A percentile compares a stretch with the other conserved stretches of the same genome.
Conservation (phyloP, 441 rosid species). For the Pelargonium australe region DNA sequence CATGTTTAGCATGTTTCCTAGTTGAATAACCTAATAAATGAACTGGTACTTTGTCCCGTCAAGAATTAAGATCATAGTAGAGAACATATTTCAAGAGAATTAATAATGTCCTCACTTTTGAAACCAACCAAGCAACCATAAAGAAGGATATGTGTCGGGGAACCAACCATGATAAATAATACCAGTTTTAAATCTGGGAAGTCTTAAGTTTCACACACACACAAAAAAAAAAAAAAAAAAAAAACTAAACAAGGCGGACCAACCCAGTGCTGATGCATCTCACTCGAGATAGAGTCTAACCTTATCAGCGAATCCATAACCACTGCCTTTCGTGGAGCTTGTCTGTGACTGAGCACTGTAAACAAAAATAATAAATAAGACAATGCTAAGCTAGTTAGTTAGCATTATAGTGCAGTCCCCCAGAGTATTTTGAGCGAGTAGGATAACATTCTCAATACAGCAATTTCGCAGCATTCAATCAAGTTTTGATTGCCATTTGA, state of each 20-base stretch:
- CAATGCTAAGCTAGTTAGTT: not conserved
- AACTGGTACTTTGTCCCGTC: not conserved
- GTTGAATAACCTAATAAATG: not conserved
- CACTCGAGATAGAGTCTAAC: conserved; percentile 31
- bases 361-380: conserved; percentile 9
- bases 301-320: conserved; percentile 99
- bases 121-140: not conserved
- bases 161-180: not conserved
- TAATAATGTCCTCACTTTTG: not conserved
- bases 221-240: no score
- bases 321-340: conserved; percentile 60
- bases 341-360: conserved; percentile 52
- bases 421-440: no score
- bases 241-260: not conserved
- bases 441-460: no score
- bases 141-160: not conserved
- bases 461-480: not conserved
- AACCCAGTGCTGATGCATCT: not conserved
- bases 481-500: not conserved
- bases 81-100: not conserved
- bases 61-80: not conserved
- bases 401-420: not conserved
- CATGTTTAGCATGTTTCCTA: not conserved
- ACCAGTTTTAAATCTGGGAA: not conserved
- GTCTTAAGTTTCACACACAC: not conserved